phyloP scores from a whole-genome alignment of 2,329 filamentous ascomycete genomes.

The Paecilomyces fulvus region DNA sequence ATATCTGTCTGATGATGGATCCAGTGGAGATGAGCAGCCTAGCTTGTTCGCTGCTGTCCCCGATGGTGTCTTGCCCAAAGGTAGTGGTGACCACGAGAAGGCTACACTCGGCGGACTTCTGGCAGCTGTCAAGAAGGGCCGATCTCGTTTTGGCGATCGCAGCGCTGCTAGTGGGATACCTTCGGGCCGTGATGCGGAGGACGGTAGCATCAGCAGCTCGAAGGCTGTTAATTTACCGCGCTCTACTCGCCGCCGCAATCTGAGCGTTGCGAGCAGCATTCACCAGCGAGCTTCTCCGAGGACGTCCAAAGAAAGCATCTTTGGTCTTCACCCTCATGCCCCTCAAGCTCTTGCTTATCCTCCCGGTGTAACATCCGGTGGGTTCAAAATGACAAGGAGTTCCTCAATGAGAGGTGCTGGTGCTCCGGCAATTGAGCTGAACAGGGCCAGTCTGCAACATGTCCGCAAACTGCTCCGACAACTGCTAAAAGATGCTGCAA shows the following conservation, averaged over 20 bases:
- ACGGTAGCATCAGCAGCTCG: constrained; percentile 55
- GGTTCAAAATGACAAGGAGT: constrained; percentile 59
- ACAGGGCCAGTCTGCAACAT: constrained; percentile 78
- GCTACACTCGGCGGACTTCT: constrained; percentile 64
- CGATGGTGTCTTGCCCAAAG: constrained; percentile 54
- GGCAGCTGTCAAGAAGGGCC: constrained; percentile 65
- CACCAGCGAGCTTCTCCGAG: constrained; percentile 65
- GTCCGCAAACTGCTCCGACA: constrained; percentile 79
- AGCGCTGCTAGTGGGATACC: constrained; percentile 63
- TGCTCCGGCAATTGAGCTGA: constrained; percentile 72
- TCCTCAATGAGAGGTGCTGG: constrained; percentile 71
- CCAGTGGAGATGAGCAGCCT: constrained; percentile 85
- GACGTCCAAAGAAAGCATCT: constrained; percentile 49
- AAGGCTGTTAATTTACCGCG: constrained; percentile 53
- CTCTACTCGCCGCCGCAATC: constrained; percentile 64
- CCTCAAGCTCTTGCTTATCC: constrained; percentile 34
- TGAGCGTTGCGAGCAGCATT: constrained; percentile 72
- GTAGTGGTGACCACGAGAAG: constrained; percentile 63
- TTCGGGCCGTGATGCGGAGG: constrained; percentile 56
- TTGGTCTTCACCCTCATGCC: constrained; percentile 24
- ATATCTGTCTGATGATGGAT: constrained; percentile 91
- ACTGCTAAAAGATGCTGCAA: constrained; percentile 65
- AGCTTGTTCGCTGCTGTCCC: constrained; percentile 72
- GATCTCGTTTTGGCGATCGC: constrained; percentile 64
- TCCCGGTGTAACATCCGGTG: constrained; percentile 23